Evolutionary conservation across 1,139 yeast genomes (phyloP).

Genomic region (Saccharomycopsis phalli): DNA sequence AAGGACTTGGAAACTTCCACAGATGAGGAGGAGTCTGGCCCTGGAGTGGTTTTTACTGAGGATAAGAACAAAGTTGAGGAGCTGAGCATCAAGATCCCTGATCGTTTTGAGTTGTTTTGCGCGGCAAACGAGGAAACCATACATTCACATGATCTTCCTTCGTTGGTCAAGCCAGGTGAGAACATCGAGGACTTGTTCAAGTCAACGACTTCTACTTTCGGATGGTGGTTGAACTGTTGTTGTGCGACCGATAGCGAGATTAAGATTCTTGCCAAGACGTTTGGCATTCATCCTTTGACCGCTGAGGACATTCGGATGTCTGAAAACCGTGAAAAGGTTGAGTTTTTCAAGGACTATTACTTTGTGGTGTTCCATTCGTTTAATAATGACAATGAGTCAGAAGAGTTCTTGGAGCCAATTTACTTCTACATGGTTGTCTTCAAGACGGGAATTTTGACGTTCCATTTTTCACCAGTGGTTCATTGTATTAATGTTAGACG

Average conservation of each 20-base stretch:
- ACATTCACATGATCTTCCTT: conserved; percentile 80
- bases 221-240: conserved; percentile 73
- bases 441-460: conserved; percentile 72
- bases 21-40: conserved; percentile 9
- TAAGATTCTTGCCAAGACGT: conserved; percentile 70
- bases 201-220: conserved; percentile 33
- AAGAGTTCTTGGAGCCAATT: conserved; percentile 78
- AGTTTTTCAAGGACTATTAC: conserved; percentile 63
- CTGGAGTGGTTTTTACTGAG: conserved; percentile 7
- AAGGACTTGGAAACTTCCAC: background rate
- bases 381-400: conserved; percentile 67
- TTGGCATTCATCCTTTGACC: conserved; percentile 88
- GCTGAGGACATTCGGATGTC: conserved; percentile 82
- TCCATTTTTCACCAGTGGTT: conserved; percentile 74
- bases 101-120: conserved; percentile 75
- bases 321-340: conserved; percentile 81
- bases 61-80: conserved; percentile 4
- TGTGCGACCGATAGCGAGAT: conserved; percentile 65
- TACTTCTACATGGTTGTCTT: conserved; percentile 85
- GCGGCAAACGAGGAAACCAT: conserved; percentile 78
- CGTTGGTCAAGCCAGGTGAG: conserved; percentile 57
- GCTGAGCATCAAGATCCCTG: conserved; percentile 33
- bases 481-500: conserved; percentile 86
- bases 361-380: conserved; percentile 80
- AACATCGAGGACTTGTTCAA: conserved; percentile 58